Conservation (phyloP, 495 filamentous ascomycete genomes). For the Hypoxylon rickii region DNA sequence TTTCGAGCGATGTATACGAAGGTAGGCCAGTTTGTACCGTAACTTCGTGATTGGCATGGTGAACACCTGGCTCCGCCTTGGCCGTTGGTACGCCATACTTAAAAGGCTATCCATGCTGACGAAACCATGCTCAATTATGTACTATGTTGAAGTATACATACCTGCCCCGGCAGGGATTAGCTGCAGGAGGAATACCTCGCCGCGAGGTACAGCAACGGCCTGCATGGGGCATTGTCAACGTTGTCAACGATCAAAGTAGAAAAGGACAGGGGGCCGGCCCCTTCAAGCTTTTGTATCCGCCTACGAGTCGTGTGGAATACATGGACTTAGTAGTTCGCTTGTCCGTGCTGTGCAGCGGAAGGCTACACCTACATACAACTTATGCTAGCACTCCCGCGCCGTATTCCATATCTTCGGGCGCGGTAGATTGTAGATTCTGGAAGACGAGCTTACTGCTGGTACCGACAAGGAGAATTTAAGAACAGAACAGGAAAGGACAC, state of each 20-base stretch:
- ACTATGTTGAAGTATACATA: constrained; percentile 31
- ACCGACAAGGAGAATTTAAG: background rate
- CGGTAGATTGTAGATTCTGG: constrained; percentile 1
- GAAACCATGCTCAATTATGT: constrained; percentile 26
- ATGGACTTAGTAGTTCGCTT: constrained; percentile 16
- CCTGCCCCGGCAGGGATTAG: constrained; percentile 16
- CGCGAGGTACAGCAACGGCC: constrained; percentile 31
- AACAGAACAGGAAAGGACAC: background rate
- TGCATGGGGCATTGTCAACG: constrained; percentile 32
- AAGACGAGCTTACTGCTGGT: background rate
- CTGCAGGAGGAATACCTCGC: constrained; percentile 28
- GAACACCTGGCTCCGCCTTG: constrained; percentile 33
- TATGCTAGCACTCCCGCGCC: constrained; percentile 31
- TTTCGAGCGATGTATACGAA: constrained; percentile 31
- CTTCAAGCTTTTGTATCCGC: constrained; percentile 36
- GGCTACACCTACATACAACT: constrained; percentile 1
- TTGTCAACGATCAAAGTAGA: constrained; percentile 31
- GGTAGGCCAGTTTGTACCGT: constrained; percentile 29
- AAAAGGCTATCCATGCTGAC: constrained; percentile 31
- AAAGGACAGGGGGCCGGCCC: constrained; percentile 23
- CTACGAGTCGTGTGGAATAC: constrained; percentile 26
- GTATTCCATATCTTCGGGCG: background rate
- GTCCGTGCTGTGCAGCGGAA: constrained; percentile 31
- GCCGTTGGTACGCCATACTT: constrained; percentile 30
- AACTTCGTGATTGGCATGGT: constrained; percentile 32